A percentile compares a stretch with the other conserved stretches of the same genome.
phyloP scores from a whole-genome alignment of 2,329 filamentous ascomycete species.

The Phialophora expanda region DNA sequence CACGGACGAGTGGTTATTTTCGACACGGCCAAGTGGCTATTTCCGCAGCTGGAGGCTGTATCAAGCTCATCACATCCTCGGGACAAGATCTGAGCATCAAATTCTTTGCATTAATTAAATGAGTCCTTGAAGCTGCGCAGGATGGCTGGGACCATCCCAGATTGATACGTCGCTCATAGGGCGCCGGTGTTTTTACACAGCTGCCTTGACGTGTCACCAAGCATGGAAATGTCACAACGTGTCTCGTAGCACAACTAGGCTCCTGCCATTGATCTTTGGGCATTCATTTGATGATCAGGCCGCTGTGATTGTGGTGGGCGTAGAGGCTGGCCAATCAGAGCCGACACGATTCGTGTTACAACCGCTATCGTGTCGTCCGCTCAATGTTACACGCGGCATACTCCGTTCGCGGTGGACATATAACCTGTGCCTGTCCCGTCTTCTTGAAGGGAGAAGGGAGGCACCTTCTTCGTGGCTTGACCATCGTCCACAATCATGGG shows the following conservation, averaged over 20 bases:
- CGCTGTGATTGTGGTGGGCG: neutral
- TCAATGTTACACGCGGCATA: neutral
- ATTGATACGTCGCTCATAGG: neutral
- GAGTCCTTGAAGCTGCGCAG: no score
- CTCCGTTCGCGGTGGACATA: neutral
- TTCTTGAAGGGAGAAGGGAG: neutral
- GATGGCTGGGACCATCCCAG: no score
- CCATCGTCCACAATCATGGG: conserved; percentile 27
- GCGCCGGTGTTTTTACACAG: neutral
- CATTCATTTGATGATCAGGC: neutral
- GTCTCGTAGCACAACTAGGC: neutral
- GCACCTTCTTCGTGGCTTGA: neutral
- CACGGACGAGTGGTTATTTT: neutral
- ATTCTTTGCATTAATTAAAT: neutral
- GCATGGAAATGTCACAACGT: neutral
- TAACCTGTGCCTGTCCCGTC: neutral
- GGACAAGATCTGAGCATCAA: neutral
- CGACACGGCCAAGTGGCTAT: neutral
- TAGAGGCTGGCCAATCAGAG: neutral
- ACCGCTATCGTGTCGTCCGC: neutral
- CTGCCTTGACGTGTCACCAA: neutral
- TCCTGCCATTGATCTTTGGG: neutral
- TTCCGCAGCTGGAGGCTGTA: no score
- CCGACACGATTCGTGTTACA: neutral
- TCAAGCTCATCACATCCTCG: no score